Percentiles rank a stretch among this genome's conserved stretches.
Evolutionary conservation across 352 stramenopile species (phyloP).

Genomic region (Phytopythium cucurbitacearum): DNA sequence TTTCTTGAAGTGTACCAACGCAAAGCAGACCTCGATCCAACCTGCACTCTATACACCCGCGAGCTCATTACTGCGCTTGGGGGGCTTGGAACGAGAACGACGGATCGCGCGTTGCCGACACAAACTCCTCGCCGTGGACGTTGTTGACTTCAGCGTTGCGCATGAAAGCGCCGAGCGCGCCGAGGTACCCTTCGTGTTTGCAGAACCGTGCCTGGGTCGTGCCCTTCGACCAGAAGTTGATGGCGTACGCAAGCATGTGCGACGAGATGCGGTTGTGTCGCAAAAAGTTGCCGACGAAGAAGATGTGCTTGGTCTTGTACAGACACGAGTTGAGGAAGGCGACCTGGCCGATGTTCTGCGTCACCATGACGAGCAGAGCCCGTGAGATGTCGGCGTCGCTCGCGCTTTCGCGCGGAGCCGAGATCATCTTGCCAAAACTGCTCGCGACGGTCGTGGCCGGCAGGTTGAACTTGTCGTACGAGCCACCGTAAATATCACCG

Average conservation of each 20-base stretch:
- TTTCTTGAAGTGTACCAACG: not conserved
- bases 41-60: not conserved
- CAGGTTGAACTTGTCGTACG: constrained; percentile 94
- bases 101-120: constrained; percentile 25
- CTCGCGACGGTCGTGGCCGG: constrained; percentile 91
- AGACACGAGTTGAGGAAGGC: constrained; percentile 98
- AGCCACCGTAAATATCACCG: constrained; percentile 98
- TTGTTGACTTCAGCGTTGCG: constrained; percentile 74
- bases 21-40: not conserved
- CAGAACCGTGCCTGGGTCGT: constrained; percentile 91
- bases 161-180: constrained; percentile 97
- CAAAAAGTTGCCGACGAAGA: constrained; percentile 98
- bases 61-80: not conserved
- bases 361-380: constrained; percentile 98
- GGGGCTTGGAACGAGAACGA: not conserved
- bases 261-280: constrained; percentile 96
- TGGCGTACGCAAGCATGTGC: constrained; percentile 91
- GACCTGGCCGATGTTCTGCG: constrained; percentile 97
- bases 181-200: constrained; percentile 98
- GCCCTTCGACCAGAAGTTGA: constrained; percentile 98
- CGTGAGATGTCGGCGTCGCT: constrained; percentile 95
- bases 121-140: constrained; percentile 60
- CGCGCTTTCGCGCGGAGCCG: constrained; percentile 55
- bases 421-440: constrained; percentile 95
- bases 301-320: constrained; percentile 96